Evolutionary conservation across 768 basidiomycete species (phyloP), one percentile per base, ranked within the genome.

Genomic region (Mycena chlorophos): DNA sequence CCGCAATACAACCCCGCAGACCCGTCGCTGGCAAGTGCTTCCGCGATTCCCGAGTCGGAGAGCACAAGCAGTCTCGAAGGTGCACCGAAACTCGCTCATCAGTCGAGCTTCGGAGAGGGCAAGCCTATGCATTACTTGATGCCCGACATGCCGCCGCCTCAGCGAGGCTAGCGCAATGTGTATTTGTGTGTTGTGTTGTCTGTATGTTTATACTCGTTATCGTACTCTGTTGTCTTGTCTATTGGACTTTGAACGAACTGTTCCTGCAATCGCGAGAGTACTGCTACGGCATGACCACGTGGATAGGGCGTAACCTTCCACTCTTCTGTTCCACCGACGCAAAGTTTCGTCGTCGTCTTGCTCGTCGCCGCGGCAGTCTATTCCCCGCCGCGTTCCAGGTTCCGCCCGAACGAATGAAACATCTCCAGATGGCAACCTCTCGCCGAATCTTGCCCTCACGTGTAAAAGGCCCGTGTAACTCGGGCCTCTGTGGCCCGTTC

Each of bases 101-200:
- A 79, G 65, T 67, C 68, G 37, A 78, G 76, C 66, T 73, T 82
- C 65, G 80, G 75, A 49, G 73, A 73, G 29, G 72, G 72, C 5
- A 70, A 75, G 40, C 74, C 75, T 23, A 59, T 85, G 56, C 83
- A 85, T 66, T 84, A 81, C 71, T 65, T 85, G 55, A 84, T 85
- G 38, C 83, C 83, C 8, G 83, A 85, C 62, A 74, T 84, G 75
- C 83, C 83, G 17, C 67, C 64, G 19, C 68, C 68, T 12, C 64
- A 59, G 61, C 63, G 48, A 52, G 68, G 73, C 37, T 65, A 65
- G 30, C 30, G 20, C 6, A 17, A 17, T 48, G 25, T 23, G 25
- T 14, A 45, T 46, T 28, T 54, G 17, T 55, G 25, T 28, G 20
- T 46, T 17, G 17, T 51, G 19, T 19, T 45, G 25, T 25, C 20